Conservation (phyloP, 73 alveolate genomes). For the Paramecium tetraurelia region DNA sequence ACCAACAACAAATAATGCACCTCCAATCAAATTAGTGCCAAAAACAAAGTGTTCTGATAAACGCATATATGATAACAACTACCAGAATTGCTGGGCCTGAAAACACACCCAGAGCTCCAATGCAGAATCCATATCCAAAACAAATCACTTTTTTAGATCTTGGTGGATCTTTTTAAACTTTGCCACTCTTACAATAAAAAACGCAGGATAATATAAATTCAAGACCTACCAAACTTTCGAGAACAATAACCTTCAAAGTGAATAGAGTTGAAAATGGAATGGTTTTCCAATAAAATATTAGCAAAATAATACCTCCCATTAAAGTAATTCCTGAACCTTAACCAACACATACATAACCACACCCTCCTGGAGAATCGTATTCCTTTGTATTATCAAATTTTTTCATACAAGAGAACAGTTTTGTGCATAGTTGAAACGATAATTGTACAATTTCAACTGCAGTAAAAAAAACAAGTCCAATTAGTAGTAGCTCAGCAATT, state of each 20-base stretch:
- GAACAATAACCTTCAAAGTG: not conserved
- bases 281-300: not conserved
- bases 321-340: not conserved
- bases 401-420: not conserved
- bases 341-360: not conserved
- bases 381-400: not conserved
- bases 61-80: not conserved
- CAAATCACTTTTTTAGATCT: not conserved
- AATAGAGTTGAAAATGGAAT: not conserved
- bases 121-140: not conserved
- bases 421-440: not conserved
- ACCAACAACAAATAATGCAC: not conserved
- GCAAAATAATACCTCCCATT: not conserved
- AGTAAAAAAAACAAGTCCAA: not conserved
- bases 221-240: not conserved
- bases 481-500: not conserved
- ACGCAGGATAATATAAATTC: not conserved
- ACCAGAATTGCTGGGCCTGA: not conserved
- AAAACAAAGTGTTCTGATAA: not conserved
- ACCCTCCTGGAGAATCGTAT: not conserved
- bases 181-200: not conserved
- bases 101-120: not conserved
- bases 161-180: not conserved
- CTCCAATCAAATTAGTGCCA: not conserved
- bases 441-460: not conserved